Evolutionary conservation across 2,329 filamentous ascomycete genomes (phyloP), one percentile per base, ranked within the genome.

Genomic region (Nannizziopsis arthrosporioides): DNA sequence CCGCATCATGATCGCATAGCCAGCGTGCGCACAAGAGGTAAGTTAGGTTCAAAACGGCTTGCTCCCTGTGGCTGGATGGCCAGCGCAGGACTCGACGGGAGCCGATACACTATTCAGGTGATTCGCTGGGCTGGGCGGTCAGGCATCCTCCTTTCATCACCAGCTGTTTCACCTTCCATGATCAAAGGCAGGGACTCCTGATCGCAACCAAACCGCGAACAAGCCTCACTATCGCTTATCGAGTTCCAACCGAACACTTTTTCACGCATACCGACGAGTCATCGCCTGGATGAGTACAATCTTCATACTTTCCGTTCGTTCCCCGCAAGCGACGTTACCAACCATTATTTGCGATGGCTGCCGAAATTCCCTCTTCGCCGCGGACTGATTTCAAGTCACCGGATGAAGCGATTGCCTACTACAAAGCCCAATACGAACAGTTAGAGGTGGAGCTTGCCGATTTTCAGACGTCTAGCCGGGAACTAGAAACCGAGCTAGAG

Each of bases 361-460:
- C 47, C 45, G 47, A 44, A 40, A 36, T 49, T n/a, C 48, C 42
- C 37, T 53, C 51, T 40, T 67, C 67, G 45, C 63, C 63, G 50
- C 63, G 63, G 49, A 65, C 62, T 45, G 60, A 63, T 18, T 62
- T 63, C 42, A 62, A 63, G 32, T 66, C 67, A 8, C 56, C 66
- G 39, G 82, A 88, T 61, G 85, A 92, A 61, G 84, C 89, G 53
- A 74, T 98, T 45, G 77, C 82, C 50, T 95, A 92, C 77, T 98
- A 96, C 78, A 98, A 98, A 73, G 70, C 80, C 47, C 90, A 96
- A 66, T 96, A 96, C 70, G 88, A 93, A 68, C 81, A 87, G 63
- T 77, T 98, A 34, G 92, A 95, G 68, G 74, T 81, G 46, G 92
- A 98, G 67, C 78, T 98, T 52, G 79, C 85, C 53, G 92, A 98